phyloP scores from a whole-genome alignment of 108 stramenopile genomes.

The Craspedostauros australis region DNA sequence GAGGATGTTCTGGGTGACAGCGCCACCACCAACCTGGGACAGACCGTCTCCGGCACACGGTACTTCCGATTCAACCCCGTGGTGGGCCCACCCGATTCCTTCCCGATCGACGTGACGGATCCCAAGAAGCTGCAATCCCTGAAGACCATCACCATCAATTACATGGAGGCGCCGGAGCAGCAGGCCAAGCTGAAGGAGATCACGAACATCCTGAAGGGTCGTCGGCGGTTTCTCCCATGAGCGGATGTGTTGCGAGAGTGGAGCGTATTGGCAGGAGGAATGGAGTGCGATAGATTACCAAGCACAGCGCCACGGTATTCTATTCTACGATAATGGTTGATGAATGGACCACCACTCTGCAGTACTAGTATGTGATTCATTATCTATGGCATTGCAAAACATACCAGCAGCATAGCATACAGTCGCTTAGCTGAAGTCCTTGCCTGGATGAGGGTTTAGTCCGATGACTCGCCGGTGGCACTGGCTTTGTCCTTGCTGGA shows the following conservation, averaged over 20 bases:
- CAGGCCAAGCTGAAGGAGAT: conserved; percentile 41
- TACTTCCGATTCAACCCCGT: conserved; percentile 80
- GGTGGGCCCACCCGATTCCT: conserved; percentile 52
- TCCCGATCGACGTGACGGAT: conserved; percentile 57
- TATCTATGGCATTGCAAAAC: too few species aligned
- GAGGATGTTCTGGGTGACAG: conserved; percentile 75
- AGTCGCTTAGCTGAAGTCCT: too few species aligned
- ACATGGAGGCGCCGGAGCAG: conserved; percentile 72
- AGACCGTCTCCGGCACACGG: conserved; percentile 45
- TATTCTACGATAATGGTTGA: too few species aligned
- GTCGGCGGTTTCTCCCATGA: conserved; percentile 2
- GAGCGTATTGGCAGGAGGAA: too few species aligned
- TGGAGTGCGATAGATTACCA: not conserved
- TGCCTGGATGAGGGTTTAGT: too few species aligned
- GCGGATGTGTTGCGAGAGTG: too few species aligned
- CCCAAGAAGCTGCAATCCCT: conserved; percentile 50
- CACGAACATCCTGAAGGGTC: conserved; percentile 16
- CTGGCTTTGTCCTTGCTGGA: too few species aligned
- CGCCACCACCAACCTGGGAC: conserved; percentile 17
- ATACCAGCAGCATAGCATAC: too few species aligned
- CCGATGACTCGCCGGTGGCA: too few species aligned
- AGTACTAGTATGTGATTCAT: too few species aligned
- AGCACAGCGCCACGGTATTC: not conserved
- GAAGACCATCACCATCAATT: conserved; percentile 49
- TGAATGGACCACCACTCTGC: too few species aligned